phyloP scores from a whole-genome alignment of 345 rosid genomes.

The Bretschneidera sinensis region DNA sequence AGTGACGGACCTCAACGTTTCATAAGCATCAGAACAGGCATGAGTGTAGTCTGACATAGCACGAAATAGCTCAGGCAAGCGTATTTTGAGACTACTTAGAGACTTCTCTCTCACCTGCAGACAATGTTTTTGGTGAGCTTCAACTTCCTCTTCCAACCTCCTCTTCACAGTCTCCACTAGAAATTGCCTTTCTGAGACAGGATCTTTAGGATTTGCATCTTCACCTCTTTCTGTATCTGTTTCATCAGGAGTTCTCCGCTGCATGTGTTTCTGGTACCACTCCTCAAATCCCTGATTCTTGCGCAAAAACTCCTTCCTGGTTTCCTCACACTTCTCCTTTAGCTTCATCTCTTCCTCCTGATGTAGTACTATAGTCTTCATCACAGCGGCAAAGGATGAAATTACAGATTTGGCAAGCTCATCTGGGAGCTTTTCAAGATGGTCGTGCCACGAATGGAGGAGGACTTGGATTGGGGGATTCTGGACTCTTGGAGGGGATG shows the following conservation, averaged over 20 bases:
- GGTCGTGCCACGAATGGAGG: constrained; percentile 63
- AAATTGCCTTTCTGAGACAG: constrained; percentile 62
- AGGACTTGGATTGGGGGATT: constrained; percentile 79
- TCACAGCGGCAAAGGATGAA: constrained; percentile 66
- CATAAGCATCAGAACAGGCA: constrained; percentile 64
- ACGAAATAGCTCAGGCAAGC: constrained; percentile 81
- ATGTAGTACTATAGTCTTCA: constrained; percentile 54
- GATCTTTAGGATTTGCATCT: constrained; percentile 49
- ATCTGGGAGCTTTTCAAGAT: constrained; percentile 73
- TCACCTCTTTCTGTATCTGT: constrained; percentile 51
- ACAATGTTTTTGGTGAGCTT: constrained; percentile 66
- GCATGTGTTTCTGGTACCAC: constrained; percentile 77
- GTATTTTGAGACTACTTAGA: constrained; percentile 65
- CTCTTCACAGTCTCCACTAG: constrained; percentile 66
- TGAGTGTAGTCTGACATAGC: constrained; percentile 72
- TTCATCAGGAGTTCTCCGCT: constrained; percentile 44
- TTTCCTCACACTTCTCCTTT: constrained; percentile 80
- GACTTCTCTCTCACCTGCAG: constrained; percentile 91
- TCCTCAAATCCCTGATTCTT: constrained; percentile 83
- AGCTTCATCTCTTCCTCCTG: constrained; percentile 91
- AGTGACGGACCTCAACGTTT: constrained; percentile 44
- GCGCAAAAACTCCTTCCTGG: constrained; percentile 55
- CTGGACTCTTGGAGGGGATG: constrained; percentile 73
- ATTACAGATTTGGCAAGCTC: constrained; percentile 84
- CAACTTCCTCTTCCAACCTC: constrained; percentile 68